These are phyloP conservation scores for Suhomyces panamericanus DNA, from an alignment of 1,139 yeast species.

Conservation along the genomic window DNA sequence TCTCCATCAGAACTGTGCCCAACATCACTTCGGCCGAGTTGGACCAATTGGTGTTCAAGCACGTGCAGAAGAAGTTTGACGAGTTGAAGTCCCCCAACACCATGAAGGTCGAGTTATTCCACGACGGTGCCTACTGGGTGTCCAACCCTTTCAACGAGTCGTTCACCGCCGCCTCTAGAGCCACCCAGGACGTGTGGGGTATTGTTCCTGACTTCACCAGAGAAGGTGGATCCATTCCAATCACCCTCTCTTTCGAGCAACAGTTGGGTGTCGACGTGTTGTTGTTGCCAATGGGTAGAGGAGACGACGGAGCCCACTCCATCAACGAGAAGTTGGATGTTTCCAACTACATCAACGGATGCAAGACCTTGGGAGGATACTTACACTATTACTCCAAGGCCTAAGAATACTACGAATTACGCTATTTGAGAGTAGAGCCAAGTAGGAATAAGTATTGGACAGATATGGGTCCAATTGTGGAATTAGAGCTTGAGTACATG, in stretches of 20 bases:
- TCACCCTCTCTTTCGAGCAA: conserved; percentile 88
- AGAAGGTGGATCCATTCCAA: conserved; percentile 98
- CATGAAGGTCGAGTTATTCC: conserved; percentile 71
- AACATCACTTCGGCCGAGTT: conserved; percentile 80
- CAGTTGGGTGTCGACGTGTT: conserved; percentile 82
- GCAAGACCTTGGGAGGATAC: conserved; percentile 91
- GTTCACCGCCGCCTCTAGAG: conserved; percentile 91
- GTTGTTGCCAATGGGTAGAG: conserved; percentile 95
- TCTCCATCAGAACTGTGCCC: conserved; percentile 96
- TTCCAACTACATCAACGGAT: conserved; percentile 88
- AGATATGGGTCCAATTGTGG: too few relatives aligned
- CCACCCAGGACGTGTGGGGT: conserved; percentile 93
- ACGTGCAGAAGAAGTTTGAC: conserved; percentile 64
- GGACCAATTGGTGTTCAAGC: conserved; percentile 72
- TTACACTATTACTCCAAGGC: conserved; percentile 74
- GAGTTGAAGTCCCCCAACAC: conserved; percentile 75
- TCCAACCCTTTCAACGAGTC: conserved; percentile 91
- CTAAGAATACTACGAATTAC: conserved; percentile 1
- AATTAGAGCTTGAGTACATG: too few relatives aligned
- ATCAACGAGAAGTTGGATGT: conserved; percentile 92
- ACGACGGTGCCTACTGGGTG: conserved; percentile 96
- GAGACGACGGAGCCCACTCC: conserved; percentile 99
- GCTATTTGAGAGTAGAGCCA: too few relatives aligned
- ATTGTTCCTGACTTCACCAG: conserved; percentile 95
- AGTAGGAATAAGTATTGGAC: too few relatives aligned